phyloP scores from a whole-genome alignment of 257 asterid species.

The Leptodermis oblonga region DNA sequence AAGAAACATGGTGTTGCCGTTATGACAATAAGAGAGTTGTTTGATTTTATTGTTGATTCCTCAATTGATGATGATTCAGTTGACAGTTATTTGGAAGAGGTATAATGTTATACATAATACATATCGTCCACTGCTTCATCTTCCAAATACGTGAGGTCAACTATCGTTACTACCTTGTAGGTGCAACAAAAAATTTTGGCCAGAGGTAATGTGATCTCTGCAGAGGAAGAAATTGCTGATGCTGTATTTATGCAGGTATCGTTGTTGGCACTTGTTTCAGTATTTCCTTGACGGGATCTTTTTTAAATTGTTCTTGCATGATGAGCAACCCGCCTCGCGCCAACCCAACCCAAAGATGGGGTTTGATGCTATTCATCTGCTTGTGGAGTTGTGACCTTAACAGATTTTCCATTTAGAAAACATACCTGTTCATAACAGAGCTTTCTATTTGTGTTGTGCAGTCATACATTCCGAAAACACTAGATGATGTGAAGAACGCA shows the following conservation, averaged over 20 bases:
- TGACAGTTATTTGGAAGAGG: slow-evolving; percentile 90
- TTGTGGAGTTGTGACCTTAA: background rate
- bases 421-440: background rate
- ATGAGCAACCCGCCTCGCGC: too few relatives aligned
- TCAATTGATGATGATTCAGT: slow-evolving; percentile 71
- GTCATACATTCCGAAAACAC: slow-evolving; percentile 86
- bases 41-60: slow-evolving; percentile 88
- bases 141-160: slow-evolving; percentile 10
- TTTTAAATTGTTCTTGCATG: background rate
- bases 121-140: background rate
- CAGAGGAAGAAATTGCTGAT: slow-evolving; percentile 93
- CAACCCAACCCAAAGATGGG: background rate
- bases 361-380: background rate
- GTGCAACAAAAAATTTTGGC: slow-evolving; percentile 74
- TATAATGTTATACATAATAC: slow-evolving; percentile 16
- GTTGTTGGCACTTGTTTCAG: background rate
- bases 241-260: slow-evolving; percentile 79
- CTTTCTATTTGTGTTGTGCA: slow-evolving; percentile 16
- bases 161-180: slow-evolving; percentile 29
- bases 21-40: slow-evolving; percentile 82
- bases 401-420: background rate
- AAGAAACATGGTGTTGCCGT: slow-evolving; percentile 85
- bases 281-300: background rate
- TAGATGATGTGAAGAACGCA: slow-evolving; percentile 72
- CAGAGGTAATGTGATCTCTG: slow-evolving; percentile 69